These are phyloP conservation scores for Tylopilus intermedius DNA, from an alignment of 768 basidiomycete species.

Conservation along the genomic window DNA sequence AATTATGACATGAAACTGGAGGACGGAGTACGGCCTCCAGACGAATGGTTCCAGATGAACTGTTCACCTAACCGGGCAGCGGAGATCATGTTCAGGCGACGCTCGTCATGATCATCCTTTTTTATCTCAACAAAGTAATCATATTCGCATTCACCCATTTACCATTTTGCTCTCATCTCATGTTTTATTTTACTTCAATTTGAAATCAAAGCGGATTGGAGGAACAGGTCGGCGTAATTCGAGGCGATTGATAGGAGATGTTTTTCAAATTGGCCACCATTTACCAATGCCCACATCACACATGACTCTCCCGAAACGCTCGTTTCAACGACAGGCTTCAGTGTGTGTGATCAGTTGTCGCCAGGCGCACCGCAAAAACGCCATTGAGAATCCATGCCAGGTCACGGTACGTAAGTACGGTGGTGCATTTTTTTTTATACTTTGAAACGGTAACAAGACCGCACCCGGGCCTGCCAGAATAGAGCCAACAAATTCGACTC, in stretches of 20 bases:
- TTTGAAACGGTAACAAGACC: no score
- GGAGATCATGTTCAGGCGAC: conserved; percentile 36
- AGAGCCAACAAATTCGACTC: no score
- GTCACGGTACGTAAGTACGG: no score
- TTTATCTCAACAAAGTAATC: conserved; percentile 6
- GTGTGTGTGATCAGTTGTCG: background rate
- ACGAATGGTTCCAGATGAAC: conserved; percentile 33
- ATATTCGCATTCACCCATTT: conserved; percentile 5
- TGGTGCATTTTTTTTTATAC: no score
- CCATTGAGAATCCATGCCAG: background rate
- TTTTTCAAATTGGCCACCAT: conserved; percentile 2
- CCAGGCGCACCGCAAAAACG: background rate
- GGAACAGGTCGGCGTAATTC: conserved; percentile 1
- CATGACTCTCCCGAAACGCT: background rate
- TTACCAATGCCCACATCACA: background rate
- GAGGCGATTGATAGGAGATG: conserved; percentile 17
- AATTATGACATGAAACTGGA: conserved; percentile 38
- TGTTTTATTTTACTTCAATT: conserved; percentile 6
- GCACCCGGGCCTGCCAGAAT: no score
- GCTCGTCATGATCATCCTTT: conserved; percentile 9
- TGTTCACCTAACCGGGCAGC: conserved; percentile 34
- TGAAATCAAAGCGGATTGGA: background rate
- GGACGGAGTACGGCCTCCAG: conserved; percentile 33
- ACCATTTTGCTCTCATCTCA: conserved; percentile 3
- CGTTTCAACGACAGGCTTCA: background rate